Evolutionary conservation across 306 rosid genomes (phyloP).

Genomic region (Vigna trinervia): DNA sequence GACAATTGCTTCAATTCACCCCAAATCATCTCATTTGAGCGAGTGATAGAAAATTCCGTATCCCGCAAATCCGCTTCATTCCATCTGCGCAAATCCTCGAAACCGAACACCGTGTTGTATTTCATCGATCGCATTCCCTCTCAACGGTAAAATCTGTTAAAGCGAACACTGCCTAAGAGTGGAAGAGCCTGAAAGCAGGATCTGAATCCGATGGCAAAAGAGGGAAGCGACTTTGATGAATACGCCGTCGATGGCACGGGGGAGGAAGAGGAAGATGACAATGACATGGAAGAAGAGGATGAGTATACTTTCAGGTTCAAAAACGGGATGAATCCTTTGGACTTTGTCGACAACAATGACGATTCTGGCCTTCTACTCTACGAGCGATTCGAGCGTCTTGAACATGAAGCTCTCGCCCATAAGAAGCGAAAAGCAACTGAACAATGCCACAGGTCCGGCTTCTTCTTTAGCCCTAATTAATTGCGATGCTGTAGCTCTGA

Average conservation of each 20-base stretch:
- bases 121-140: too few relatives aligned
- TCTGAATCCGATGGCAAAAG: slow-evolving; percentile 16
- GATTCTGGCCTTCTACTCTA: slow-evolving; percentile 59
- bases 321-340: slow-evolving; percentile 70
- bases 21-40: too few relatives aligned
- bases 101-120: too few relatives aligned
- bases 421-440: slow-evolving; percentile 68
- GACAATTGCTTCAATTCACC: too few relatives aligned
- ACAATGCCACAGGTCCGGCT: slow-evolving; percentile 44
- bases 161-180: neutral
- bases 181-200: neutral
- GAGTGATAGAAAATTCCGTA: too few relatives aligned
- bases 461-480: neutral
- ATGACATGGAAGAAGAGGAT: slow-evolving; percentile 46
- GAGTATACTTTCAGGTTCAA: slow-evolving; percentile 67
- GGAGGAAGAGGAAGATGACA: slow-evolving; percentile 34
- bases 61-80: too few relatives aligned
- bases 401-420: slow-evolving; percentile 72
- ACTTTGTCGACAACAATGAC: slow-evolving; percentile 55
- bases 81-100: too few relatives aligned
- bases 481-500: slow-evolving; percentile 37
- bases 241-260: neutral
- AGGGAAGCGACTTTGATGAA: slow-evolving; percentile 19
- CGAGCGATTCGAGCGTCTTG: slow-evolving; percentile 68
- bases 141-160: too few relatives aligned